Conservation (phyloP, 1,284 basidiomycete species). For the Ustilago bromivora region DNA sequence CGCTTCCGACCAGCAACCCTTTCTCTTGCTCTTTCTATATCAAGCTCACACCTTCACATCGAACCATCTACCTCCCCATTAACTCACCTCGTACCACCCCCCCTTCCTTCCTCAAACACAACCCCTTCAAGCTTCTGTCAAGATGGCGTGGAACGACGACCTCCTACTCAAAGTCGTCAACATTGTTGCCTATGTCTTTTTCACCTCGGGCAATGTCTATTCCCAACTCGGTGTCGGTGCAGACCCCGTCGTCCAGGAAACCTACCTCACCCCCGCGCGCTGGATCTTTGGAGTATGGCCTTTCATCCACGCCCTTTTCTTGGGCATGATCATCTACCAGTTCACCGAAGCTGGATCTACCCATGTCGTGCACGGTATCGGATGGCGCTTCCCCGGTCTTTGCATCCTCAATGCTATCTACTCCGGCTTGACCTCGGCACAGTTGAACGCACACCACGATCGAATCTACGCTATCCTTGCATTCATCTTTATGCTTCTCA, state of each 20-base stretch:
- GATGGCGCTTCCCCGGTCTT: constrained; percentile 88
- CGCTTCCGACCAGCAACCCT: not conserved
- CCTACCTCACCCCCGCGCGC: constrained; percentile 88
- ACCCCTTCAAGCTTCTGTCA: not conserved
- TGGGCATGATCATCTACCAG: constrained; percentile 73
- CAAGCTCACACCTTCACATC: not conserved
- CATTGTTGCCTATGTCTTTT: constrained; percentile 80
- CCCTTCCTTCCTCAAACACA: not conserved
- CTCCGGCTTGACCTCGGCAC: constrained; percentile 75
- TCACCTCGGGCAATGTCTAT: constrained; percentile 90
- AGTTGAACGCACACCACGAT: constrained; percentile 44
- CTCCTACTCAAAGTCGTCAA: constrained; percentile 76
- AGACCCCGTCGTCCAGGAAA: constrained; percentile 72
- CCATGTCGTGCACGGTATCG: constrained; percentile 84
- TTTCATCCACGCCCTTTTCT: constrained; percentile 84
- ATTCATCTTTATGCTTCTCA: constrained; percentile 86
- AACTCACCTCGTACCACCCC: not conserved
- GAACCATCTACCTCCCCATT: not conserved
- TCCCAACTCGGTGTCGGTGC: constrained; percentile 74
- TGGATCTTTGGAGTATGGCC: constrained; percentile 85
- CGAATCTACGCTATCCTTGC: constrained; percentile 82
- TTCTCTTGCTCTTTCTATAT: not conserved
- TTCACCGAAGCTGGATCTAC: constrained; percentile 77
- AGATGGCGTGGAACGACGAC: constrained; percentile 57
- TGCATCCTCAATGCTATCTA: constrained; percentile 86